These are phyloP conservation scores for Pyrus bretschneideri DNA, from an alignment of 306 rosid genomes.

Conservation along the genomic window DNA sequence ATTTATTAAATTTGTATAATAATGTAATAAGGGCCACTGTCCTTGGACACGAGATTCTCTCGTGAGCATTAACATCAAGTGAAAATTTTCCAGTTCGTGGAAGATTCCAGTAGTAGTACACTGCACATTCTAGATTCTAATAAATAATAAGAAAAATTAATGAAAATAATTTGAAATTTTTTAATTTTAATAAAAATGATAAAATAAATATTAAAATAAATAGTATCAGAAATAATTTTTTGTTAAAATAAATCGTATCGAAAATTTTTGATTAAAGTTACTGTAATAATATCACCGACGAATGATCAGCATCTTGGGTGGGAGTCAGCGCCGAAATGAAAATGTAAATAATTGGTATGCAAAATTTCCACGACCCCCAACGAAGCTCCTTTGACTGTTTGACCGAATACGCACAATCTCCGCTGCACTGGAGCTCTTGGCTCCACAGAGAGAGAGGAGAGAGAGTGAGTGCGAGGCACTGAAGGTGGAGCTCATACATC, in stretches of 20 bases:
- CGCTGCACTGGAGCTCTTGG: background rate
- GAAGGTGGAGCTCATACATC: no score
- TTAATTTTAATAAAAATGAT: rapidly evolving
- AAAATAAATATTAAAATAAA: no score
- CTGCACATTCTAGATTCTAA: no score
- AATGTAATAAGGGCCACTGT: background rate
- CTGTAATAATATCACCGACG: constrained; percentile 11
- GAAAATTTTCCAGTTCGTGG: background rate
- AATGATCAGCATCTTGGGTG: background rate
- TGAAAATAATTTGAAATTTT: no score
- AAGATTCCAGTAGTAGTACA: no score
- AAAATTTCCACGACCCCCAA: background rate
- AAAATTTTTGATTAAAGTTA: no score
- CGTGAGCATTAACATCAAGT: background rate
- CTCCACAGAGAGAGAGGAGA: no score
- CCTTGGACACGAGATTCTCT: background rate
- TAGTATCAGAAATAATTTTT: no score
- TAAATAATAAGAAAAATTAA: no score
- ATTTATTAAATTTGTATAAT: no score
- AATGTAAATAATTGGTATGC: background rate
- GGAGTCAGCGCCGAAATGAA: constrained; percentile 11
- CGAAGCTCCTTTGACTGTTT: background rate
- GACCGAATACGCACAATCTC: background rate
- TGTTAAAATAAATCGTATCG: no score
- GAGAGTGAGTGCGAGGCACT: no score